Evolutionary conservation across 2,329 filamentous ascomycete genomes (phyloP).

Genomic region (Pseudogymnoascus sp.): DNA sequence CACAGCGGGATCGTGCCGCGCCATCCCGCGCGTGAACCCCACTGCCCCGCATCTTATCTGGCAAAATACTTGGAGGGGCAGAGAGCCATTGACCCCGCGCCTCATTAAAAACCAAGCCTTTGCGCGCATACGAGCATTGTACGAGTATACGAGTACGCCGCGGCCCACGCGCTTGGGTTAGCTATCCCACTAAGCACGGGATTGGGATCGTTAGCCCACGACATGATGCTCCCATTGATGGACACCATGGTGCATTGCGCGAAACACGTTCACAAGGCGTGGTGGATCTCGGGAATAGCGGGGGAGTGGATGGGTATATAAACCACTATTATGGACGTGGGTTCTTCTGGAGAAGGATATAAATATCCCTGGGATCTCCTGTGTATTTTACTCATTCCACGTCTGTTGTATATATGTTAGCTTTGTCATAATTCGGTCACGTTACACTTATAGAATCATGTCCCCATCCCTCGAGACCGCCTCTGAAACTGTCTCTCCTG

Average conservation of each 20-base stretch:
- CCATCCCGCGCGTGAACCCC: background rate
- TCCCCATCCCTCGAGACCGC: background rate
- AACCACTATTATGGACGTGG: background rate
- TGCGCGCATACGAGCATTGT: background rate
- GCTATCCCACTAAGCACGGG: background rate
- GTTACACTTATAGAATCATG: background rate
- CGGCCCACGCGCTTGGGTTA: background rate
- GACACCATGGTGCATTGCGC: background rate
- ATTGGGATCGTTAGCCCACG: background rate
- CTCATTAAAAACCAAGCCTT: background rate
- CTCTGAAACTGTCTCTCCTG: background rate
- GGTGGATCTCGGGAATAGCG: background rate
- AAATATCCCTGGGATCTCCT: background rate
- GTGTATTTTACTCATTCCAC: background rate
- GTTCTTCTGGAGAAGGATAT: background rate
- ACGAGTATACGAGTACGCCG: background rate
- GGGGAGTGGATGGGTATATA: background rate
- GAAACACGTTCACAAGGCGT: background rate
- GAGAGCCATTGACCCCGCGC: background rate
- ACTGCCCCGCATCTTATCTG: constrained; percentile 1
- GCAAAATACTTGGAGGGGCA: background rate
- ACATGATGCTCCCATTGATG: background rate
- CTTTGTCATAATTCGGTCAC: background rate
- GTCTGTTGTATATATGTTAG: background rate
- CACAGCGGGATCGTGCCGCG: background rate